A percentile compares a stretch with the other conserved stretches of the same genome.
phyloP scores from a whole-genome alignment of 257 asterid species.

The Fraxinus anomala region DNA sequence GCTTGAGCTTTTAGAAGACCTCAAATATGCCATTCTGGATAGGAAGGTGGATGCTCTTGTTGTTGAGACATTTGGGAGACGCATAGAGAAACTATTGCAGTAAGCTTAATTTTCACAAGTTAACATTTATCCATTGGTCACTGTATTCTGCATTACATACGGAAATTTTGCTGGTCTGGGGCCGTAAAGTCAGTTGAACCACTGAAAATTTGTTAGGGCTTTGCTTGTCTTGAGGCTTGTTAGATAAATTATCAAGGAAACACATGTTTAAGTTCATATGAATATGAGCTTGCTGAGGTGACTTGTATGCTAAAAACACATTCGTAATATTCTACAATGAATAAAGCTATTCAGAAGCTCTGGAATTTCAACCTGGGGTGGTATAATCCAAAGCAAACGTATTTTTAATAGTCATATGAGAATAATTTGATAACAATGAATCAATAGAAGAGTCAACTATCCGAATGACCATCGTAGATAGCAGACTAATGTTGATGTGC shows the following conservation, averaged over 20 bases:
- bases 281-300: slow-evolving; percentile 5
- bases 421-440: slow-evolving; percentile 11
- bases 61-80: slow-evolving; percentile 96
- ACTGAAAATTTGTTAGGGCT: slow-evolving; percentile 2
- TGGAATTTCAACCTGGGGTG: slow-evolving; percentile 24
- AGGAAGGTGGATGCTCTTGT: slow-evolving; percentile 98
- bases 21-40: slow-evolving; percentile 81
- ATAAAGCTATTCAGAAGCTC: background rate
- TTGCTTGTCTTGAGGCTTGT: slow-evolving; percentile 16
- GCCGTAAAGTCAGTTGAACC: slow-evolving; percentile 17
- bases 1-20: slow-evolving; percentile 78
- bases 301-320: background rate
- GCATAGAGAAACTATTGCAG: slow-evolving; percentile 94
- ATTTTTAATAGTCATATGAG: background rate
- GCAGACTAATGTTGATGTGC: slow-evolving; percentile 3
- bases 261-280: slow-evolving; percentile 8
- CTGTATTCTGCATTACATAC: slow-evolving; percentile 14
- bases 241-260: slow-evolving; percentile 15
- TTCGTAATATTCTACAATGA: background rate
- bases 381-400: background rate
- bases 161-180: slow-evolving; percentile 11
- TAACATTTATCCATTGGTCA: slow-evolving; percentile 2
- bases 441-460: slow-evolving; percentile 10
- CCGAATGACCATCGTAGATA: background rate
- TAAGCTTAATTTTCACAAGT: slow-evolving; percentile 47